phyloP scores from a whole-genome alignment of 768 basidiomycete species.

The Exidia glandulosa region DNA sequence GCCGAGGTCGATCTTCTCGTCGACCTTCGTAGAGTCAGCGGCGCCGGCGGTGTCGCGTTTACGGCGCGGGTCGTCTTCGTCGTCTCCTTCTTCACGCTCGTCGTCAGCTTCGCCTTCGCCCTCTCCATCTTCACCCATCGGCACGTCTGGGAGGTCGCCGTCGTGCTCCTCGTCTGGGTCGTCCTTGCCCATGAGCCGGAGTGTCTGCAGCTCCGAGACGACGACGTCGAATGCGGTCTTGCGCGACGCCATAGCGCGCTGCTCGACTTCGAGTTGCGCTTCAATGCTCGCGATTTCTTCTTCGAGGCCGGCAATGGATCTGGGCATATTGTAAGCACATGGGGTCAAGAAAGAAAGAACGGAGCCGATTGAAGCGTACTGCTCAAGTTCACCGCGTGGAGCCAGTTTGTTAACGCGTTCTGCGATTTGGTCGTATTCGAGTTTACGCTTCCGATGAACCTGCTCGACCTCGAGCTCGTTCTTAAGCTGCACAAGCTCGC shows the following conservation, averaged over 20 bases:
- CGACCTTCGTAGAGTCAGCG: neutral
- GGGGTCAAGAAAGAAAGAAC: neutral
- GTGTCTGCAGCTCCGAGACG: constrained; percentile 40
- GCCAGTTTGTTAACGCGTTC: constrained; percentile 76
- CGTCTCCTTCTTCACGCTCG: no score
- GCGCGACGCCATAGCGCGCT: constrained; percentile 53
- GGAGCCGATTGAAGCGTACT: constrained; percentile 34
- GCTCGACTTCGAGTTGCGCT: constrained; percentile 64
- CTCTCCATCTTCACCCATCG: constrained; percentile 3
- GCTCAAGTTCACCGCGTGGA: constrained; percentile 62
- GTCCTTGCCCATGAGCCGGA: constrained; percentile 63
- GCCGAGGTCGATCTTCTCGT: neutral
- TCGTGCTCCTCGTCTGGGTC: constrained; percentile 29
- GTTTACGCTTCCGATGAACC: constrained; percentile 60
- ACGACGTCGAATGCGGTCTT: constrained; percentile 58
- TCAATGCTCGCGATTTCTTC: constrained; percentile 70
- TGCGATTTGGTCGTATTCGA: constrained; percentile 76
- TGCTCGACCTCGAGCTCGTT: constrained; percentile 68
- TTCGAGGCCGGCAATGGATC: constrained; percentile 58
- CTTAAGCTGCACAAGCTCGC: constrained; percentile 72
- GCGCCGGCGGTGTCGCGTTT: no score
- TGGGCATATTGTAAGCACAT: constrained; percentile 18
- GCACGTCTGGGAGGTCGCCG: constrained; percentile 17
- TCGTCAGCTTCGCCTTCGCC: neutral
- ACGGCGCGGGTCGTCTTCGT: constrained; percentile 1